Base-by-base conservation (phyloP, 1,284 basidiomycete genomes). In the Phenoliferia sp. region DNA sequence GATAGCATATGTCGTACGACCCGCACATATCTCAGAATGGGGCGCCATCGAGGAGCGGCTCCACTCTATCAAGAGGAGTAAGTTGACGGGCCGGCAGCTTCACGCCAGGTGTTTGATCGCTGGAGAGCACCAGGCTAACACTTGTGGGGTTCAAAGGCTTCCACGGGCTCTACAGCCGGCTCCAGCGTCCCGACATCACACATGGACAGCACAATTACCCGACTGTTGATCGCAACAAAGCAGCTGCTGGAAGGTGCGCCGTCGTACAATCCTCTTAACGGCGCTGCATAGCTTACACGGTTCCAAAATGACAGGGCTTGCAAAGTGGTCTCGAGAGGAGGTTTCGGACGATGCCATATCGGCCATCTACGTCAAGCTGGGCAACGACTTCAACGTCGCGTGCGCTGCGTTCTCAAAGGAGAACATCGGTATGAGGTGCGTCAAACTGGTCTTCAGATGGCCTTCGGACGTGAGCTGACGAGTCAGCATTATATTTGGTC, bases 311-410 rank as follows among this genome's bases (percentile, higher is more conserved):
- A 7, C 66, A 72, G 73, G 73, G 0, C 84, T 99, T 66, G 94
- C 92, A 15, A 83, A 87, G 80, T 97, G 94, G 94, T 91, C 90
- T 76, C 84, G 85, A 64, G 82, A 86, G 58, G 83, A 87, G 69
- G 84, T 91, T 69, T 84, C 87, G 63, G 95, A 99, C 77, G 83
- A 82, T 17, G 83, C 91, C 74, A 94, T 99, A 74, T 96, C 93
- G 82, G 92, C 98, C 79, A 90, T 96, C 66, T 99, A 99, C 79
- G 96, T 99, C 63, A 86, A 89, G 59, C 84, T 99, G 26, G 95
- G 95, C 28, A 98, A 99, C 79, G 94, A 97, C 77, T 98, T 99
- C 83, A 97, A 97, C 78, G 86, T 88, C 26, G 94, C 94, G 32
- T 91, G 94, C 48, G 85, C 88, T 62, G 92, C 94, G 1, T 99